Evolutionary conservation across 768 basidiomycete species (phyloP).

Genomic region (Hirschioporus abietinus): DNA sequence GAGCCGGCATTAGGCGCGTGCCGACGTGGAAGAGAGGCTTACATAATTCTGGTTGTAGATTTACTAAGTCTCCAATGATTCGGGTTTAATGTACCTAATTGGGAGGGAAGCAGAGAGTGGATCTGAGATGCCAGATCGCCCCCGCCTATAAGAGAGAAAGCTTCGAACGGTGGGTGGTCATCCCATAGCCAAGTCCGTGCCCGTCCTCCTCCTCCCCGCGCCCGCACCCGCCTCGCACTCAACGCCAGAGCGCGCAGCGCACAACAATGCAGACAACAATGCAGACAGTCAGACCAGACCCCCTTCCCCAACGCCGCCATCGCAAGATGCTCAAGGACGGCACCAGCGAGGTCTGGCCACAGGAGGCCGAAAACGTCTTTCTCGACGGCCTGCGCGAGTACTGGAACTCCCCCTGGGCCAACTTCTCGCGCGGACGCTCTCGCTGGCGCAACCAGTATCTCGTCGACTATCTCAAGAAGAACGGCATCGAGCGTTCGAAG

Average conservation of each 20-base stretch:
- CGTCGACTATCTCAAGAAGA: constrained; percentile 70
- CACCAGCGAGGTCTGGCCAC: constrained; percentile 76
- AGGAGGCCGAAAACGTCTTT: constrained; percentile 69
- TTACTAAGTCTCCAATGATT: too few species aligned
- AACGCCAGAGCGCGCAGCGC: constrained; percentile 13
- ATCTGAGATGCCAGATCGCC: too few species aligned
- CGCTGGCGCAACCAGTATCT: constrained; percentile 83
- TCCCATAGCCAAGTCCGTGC: constrained; percentile 6
- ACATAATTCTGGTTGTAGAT: too few species aligned
- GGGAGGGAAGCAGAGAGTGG: too few species aligned
- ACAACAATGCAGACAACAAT: not conserved
- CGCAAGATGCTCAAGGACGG: constrained; percentile 83
- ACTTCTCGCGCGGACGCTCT: constrained; percentile 72
- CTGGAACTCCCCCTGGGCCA: constrained; percentile 78
- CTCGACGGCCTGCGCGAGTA: constrained; percentile 66
- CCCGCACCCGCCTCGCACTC: constrained; percentile 16
- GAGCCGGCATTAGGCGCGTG: too few species aligned
- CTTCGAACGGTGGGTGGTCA: too few species aligned
- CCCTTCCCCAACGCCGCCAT: constrained; percentile 64
- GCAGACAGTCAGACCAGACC: constrained; percentile 23
- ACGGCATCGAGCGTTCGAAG: constrained; percentile 69
- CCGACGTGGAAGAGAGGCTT: too few species aligned
- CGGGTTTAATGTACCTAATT: too few species aligned
- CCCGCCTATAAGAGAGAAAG: too few species aligned
- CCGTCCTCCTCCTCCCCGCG: constrained; percentile 25